Evolutionary conservation across 2,329 filamentous ascomycete species (phyloP), one percentile per base, ranked within the genome.

Genomic region (Phyllachora maydis): DNA sequence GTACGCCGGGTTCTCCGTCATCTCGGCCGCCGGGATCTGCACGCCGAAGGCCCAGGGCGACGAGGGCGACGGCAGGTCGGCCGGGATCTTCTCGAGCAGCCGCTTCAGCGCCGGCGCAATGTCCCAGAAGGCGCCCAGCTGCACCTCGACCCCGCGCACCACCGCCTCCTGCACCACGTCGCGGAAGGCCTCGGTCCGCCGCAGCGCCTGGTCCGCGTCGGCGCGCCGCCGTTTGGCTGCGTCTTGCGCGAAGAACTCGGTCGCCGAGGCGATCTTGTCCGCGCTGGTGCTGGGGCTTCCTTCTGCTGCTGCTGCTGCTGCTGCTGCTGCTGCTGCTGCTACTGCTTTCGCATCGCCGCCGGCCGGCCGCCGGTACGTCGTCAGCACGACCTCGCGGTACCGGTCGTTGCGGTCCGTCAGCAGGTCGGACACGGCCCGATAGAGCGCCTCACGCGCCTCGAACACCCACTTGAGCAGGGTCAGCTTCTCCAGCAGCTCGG

Each of bases 401-500:
- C 79, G 72, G 28, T 82, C 65, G 38, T 92, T 88, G 24, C 83
- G 75, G 42, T 83, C 78, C 11, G 70, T 72, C 16, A 92, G 64
- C 8, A 95, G 53, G 35, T 90, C 77, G 40, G 81, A 92, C 25
- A 85, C 65, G 36, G 81, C 76, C 20, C 78, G 71, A 49, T 95
- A 74, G 6, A 95, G 58, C 22, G 65, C 61, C 47, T 98, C 88
- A n/a, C 83, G 71, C 1, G 77, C 75, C 43, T 98, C 88, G 36
- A 93, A 95, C 6, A 95, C 69, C 83, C 88, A 95, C 40, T 95
- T 98, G 9, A 95, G 59, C 22, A 93, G 64, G 0, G 85, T 95
- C 8, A 98, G 59, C 47, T 92, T 91, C 46, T 98, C 88, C 3
- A 95, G 56, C 0, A 95, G 59, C 46, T 98, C 88, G 0, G 88